A percentile compares a stretch with the other conserved stretches of the same genome.
These are phyloP conservation scores for Pythium rishiriense DNA, from an alignment of 352 stramenopile genomes.

Conservation along the genomic window DNA sequence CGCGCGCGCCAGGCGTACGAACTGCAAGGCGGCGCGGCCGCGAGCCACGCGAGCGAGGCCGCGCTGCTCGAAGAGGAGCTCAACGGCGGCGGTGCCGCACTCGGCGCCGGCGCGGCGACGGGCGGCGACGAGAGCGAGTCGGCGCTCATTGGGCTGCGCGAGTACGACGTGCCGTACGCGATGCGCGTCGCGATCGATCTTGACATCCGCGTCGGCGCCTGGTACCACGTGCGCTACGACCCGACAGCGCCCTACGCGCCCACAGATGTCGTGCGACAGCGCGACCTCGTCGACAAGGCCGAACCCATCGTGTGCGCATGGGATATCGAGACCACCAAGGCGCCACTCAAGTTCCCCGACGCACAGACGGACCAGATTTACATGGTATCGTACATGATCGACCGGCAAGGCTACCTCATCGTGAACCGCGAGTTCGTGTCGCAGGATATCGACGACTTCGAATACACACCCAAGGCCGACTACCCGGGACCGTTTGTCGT, in stretches of 20 bases:
- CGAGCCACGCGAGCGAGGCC: conserved; percentile 19
- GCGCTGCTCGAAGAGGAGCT: conserved; percentile 29
- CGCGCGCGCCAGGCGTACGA: conserved; percentile 70
- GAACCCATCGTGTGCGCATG: conserved; percentile 97
- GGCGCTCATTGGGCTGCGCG: conserved; percentile 90
- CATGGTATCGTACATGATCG: conserved; percentile 99
- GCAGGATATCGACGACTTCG: conserved; percentile 97
- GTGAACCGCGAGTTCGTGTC: conserved; percentile 96
- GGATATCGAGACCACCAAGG: conserved; percentile 99
- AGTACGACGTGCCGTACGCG: conserved; percentile 99
- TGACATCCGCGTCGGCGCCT: conserved; percentile 95
- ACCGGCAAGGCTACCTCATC: conserved; percentile 95
- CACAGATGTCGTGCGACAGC: conserved; percentile 48
- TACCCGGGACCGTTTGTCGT: conserved; percentile 94
- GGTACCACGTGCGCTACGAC: conserved; percentile 94
- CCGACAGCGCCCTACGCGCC: conserved; percentile 54
- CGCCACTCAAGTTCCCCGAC: conserved; percentile 98
- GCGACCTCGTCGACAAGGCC: conserved; percentile 92
- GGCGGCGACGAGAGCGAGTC: conserved; percentile 69
- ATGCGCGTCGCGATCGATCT: conserved; percentile 96
- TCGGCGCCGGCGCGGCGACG: not conserved
- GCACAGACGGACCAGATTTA: conserved; percentile 93
- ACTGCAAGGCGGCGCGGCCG: conserved; percentile 38
- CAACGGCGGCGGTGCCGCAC: conserved; percentile 43
- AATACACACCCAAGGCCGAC: conserved; percentile 97